Evolutionary conservation across 2,329 filamentous ascomycete genomes (phyloP), one percentile per base, ranked within the genome.

Genomic region (Diatrype stigma): DNA sequence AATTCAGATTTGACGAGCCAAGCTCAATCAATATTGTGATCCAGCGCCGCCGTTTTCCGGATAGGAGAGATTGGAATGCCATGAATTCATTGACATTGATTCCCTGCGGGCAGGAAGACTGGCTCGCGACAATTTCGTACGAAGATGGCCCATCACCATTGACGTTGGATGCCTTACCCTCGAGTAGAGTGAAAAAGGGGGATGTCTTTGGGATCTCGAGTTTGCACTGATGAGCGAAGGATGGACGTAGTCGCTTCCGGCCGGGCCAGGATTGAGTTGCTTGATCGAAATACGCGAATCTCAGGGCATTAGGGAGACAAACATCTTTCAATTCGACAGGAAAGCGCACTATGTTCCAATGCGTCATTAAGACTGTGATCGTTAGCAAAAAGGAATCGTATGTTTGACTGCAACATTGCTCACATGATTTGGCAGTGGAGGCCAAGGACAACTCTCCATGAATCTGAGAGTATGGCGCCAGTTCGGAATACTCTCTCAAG

Each of bases 1-100:
- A 81, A 54, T 87, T 86, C 3, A 90, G 47, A 52, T 80, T 65
- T 0, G 77, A 73, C 0, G 76, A 73, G 0, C 71, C 78, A 4
- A 84, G 54, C 52, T 84, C 80, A 0, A 70, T 62, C 0, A 81
- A 59, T 0, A 84, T 66, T 0, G 69, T 65, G 0, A 71, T 57
- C 81, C 80, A 84, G 0, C 80, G 71, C 0, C 73, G 66, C 10
- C 68, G 57, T 2, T 67, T 69, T 0, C 79, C 79, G 0, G 73
- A 68, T 1, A 79, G 57, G 0, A 82, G 62, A 1, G 64, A 68
- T 51, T 81, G 76, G 47, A 77, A 76, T 0, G 81, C 73, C 22
- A 72, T 68, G 45, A 74, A 84, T 49, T 85, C 82, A 14, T 82
- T 75, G 0, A 72, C 46, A 1, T 73, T 74, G 23, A 81, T 50